These are phyloP conservation scores for Cunninghamia lanceolata DNA, from an alignment of 75 land plant species.

Conservation along the genomic window DNA sequence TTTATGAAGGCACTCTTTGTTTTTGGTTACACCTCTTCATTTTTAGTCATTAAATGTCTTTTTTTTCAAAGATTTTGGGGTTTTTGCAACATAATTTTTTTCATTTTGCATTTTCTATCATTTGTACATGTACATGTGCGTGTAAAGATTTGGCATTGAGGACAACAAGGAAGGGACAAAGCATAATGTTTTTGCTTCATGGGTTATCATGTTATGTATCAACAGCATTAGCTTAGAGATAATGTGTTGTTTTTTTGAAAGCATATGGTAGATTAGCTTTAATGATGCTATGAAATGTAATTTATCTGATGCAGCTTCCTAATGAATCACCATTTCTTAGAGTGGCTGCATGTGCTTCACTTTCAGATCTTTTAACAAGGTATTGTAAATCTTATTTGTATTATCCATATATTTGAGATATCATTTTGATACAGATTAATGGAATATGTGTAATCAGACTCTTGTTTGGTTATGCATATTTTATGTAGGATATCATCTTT, in stretches of 20 bases:
- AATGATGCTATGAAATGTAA: neutral
- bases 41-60: neutral
- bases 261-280: neutral
- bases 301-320: constrained; percentile 40
- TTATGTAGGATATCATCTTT: neutral
- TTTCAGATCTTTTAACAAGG: constrained; percentile 77
- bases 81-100: neutral
- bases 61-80: neutral
- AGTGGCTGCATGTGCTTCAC: constrained; percentile 62
- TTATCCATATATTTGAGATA: neutral
- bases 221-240: neutral
- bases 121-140: neutral
- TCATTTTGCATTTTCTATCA: neutral
- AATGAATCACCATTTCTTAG: constrained; percentile 62
- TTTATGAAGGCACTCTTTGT: neutral
- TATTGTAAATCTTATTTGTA: constrained; percentile 10
- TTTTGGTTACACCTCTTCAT: neutral
- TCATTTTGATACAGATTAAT: neutral
- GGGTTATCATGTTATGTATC: neutral
- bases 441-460: neutral
- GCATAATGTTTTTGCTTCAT: neutral
- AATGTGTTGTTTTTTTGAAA: neutral
- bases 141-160: neutral
- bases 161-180: neutral
- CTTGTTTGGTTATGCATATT: neutral